Evolutionary conservation across 2,329 filamentous ascomycete species (phyloP).

Genomic region (Diaporthe sp.): DNA sequence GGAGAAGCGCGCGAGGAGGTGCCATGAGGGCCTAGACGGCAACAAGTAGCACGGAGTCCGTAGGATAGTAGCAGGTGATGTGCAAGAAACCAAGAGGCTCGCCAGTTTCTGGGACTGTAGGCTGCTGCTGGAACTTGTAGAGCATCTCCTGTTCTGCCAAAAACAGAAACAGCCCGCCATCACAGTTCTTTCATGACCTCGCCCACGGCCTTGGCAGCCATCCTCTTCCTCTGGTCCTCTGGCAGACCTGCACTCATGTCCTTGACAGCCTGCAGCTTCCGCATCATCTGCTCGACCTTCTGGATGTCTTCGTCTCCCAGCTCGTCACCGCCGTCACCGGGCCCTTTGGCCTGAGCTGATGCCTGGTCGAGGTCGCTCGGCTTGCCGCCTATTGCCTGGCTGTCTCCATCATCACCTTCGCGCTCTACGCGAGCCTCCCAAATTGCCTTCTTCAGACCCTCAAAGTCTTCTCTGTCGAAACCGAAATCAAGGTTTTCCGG

Average conservation of each 20-base stretch:
- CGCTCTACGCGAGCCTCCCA: constrained; percentile 56
- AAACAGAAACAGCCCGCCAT: constrained; percentile 25
- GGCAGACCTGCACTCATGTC: constrained; percentile 72
- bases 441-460: constrained; percentile 66
- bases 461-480: constrained; percentile 67
- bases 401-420: constrained; percentile 43
- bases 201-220: constrained; percentile 73
- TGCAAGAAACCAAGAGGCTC: not conserved
- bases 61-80: not conserved
- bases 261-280: constrained; percentile 72
- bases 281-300: constrained; percentile 75
- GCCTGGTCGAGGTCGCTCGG: not conserved
- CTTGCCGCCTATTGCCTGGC: constrained; percentile 11
- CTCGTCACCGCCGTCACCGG: constrained; percentile 53
- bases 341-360: constrained; percentile 45
- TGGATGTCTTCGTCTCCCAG: constrained; percentile 66
- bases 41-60: not conserved
- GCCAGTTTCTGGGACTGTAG: not conserved
- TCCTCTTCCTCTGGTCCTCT: constrained; percentile 71
- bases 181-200: constrained; percentile 75
- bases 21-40: not conserved
- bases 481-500: constrained; percentile 66
- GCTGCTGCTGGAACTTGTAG: not conserved
- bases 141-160: not conserved
- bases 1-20: not conserved